Evolutionary conservation across 306 rosid genomes (phyloP), one percentile per base, ranked within the genome.

Genomic region (Corylus heterophylla): DNA sequence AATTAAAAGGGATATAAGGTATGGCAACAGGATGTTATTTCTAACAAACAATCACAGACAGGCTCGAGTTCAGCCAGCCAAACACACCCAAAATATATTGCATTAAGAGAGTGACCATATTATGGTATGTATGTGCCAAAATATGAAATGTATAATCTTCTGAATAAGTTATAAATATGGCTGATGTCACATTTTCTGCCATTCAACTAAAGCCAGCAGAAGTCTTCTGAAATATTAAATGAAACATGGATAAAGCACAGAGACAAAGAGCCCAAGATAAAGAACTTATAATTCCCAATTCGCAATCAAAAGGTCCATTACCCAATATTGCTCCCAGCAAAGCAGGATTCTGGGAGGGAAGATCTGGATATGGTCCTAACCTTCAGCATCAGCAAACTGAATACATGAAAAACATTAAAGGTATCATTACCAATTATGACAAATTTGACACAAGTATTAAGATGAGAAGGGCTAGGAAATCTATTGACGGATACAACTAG

Each of bases 361-460:
- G 27, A 67, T 42, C 50, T 42, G 72, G 72, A 67, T 67, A n/a
- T 67, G 29, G 72, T 42, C 51, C 31, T 67, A 67, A 42, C 72
- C 72, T 17, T 67, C 72, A 67, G 72, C 16, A 67, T 67, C 72
- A n/a, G 72, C 72, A 67, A 67, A 67, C 72, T 67, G 72, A 67
- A 67, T n/a, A 67, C 50, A 67, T 18, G 72, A 44, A 27, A 42
- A 42, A 42, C 16, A 67, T 67, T 67, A 29, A 67, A 67, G 51
- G 12, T 42, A 64, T 64, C 45, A 64, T 35, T 31, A 35, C 10
- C 18, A 42, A 39, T 17, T 39, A 39, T 18, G 51, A 18, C n/a
- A n/a, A 67, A 25, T 18, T 67, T 37, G 10, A 8, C 50, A 39
- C 25, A 67, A 67, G n/a, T 17, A 42, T 13, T 12, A 67, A 67